These are phyloP conservation scores for Alternaria viburni DNA, from an alignment of 2,329 filamentous ascomycete genomes.

Conservation along the genomic window DNA sequence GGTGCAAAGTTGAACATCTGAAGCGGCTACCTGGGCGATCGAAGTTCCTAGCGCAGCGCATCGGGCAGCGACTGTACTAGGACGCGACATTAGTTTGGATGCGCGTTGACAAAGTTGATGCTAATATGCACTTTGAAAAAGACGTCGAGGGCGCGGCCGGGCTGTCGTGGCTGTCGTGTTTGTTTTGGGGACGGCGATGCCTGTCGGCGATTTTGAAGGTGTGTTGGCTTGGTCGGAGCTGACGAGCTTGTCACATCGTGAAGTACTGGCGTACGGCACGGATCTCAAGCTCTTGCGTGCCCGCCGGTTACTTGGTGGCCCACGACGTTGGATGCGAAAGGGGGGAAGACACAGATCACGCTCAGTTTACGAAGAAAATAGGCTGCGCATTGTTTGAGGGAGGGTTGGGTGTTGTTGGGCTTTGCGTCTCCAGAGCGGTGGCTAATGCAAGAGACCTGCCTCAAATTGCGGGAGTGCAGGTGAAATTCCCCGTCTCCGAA, in stretches of 20 bases:
- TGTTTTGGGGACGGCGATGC: neutral
- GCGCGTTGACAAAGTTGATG: neutral
- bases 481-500: slow-evolving; percentile 13
- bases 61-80: slow-evolving; percentile 41
- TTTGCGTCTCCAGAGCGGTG: slow-evolving; percentile 5
- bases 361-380: neutral
- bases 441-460: slow-evolving; percentile 6
- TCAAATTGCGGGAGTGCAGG: neutral
- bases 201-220: neutral
- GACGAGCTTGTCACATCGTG: slow-evolving; percentile 13
- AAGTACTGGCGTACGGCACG: slow-evolving; percentile 12
- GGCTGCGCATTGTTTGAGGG: neutral
- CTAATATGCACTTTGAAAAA: slow-evolving; percentile 5
- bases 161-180: neutral
- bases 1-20: slow-evolving; percentile 2
- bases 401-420: neutral
- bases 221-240: slow-evolving; percentile 9
- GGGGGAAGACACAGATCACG: neutral
- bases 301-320: slow-evolving; percentile 8
- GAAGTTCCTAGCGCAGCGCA: slow-evolving; percentile 41
- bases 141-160: neutral
- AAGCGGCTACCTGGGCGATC: slow-evolving; percentile 35
- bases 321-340: slow-evolving; percentile 1
- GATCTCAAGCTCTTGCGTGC: slow-evolving; percentile 16
- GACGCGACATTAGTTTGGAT: slow-evolving; percentile 28